Conservation (phyloP, 2,329 filamentous ascomycete species). For the Neopestalotiopsis sp. region DNA sequence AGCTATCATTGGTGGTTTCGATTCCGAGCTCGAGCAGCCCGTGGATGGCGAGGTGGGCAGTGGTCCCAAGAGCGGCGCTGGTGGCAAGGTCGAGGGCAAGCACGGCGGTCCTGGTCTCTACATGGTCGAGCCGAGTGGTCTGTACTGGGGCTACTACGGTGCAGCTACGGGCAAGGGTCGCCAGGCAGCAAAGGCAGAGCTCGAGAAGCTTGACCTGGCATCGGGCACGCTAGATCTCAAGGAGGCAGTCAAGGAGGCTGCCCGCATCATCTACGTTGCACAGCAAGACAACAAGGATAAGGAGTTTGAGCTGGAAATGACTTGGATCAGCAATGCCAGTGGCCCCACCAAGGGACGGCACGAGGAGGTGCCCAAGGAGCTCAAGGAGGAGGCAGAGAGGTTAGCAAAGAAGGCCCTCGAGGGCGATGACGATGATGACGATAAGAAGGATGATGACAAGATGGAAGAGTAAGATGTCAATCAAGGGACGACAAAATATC, state of each 20-base stretch:
- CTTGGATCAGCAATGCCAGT: slow-evolving; percentile 86
- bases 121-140: slow-evolving; percentile 97
- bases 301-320: slow-evolving; percentile 99
- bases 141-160: slow-evolving; percentile 99
- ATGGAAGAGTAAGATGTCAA: slow-evolving; percentile 78
- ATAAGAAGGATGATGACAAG: slow-evolving; percentile 72
- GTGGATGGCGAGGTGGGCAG: slow-evolving; percentile 90
- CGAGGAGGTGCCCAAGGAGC: slow-evolving; percentile 88
- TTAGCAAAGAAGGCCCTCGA: slow-evolving; percentile 90
- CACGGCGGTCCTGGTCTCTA: slow-evolving; percentile 92
- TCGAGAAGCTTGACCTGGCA: slow-evolving; percentile 93
- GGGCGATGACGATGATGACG: slow-evolving; percentile 79
- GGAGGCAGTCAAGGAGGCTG: slow-evolving; percentile 94
- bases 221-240: slow-evolving; percentile 77
- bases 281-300: slow-evolving; percentile 99
- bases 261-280: slow-evolving; percentile 94
- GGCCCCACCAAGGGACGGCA: slow-evolving; percentile 93
- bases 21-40: slow-evolving; percentile 81
- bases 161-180: slow-evolving; percentile 96
- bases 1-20: slow-evolving; percentile 91
- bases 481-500: neutral
- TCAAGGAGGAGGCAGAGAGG: slow-evolving; percentile 90
- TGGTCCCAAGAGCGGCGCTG: slow-evolving; percentile 79
- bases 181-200: slow-evolving; percentile 95
- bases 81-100: slow-evolving; percentile 77